Evolutionary conservation across 257 asterid species (phyloP), one percentile per base, ranked within the genome.

Genomic region (Ligustrum vulgare): DNA sequence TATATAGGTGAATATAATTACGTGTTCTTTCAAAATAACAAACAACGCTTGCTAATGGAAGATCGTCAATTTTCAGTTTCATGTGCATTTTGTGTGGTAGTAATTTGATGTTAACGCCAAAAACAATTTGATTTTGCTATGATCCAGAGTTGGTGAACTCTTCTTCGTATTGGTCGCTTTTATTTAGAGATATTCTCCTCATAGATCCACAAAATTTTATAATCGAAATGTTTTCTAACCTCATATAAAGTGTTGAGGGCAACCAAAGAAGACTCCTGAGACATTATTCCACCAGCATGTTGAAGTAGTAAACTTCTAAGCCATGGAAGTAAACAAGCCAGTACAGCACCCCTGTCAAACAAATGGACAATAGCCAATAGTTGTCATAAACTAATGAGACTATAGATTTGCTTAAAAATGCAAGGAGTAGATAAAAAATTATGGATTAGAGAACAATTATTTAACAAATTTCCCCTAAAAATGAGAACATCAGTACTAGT

Each of bases 321-420:
- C 99, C 99, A 95, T 71, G 97, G 96, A 85, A 95, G 91, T 80
- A 97, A 89, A 87, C 96, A 88, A 58, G 91, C 96, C 82, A 95
- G 49, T 72, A 91, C 93, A 77, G 92, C 89, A n/a, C 99, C 99
- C 89, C 98, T 95, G 87, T 79, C 67, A 81, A 72, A 68, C 25
- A 47, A 76, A 73, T 18, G 49, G 47, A 71, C 56, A 45, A 72
- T 60, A 56, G 31, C 49, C 3, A 75, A 54, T 62, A 69, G 66
- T 49, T 54, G 37, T 32, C 49, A 74, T n/a, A 36, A 62, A 73
- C 23, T 25, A 45, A 58, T 16, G 56, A 36, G 3, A 45, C 6
- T 45, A 45, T 13, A 45, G 0, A 45, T 45, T 45, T 12, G 54
- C 6, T 45, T 43, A 0, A 12, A 41, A 43, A 12, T 13, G 18